Percentiles rank a stretch among this genome's conserved stretches.
phyloP scores from a whole-genome alignment of 345 rosid genomes.

The Citrus trifoliata region DNA sequence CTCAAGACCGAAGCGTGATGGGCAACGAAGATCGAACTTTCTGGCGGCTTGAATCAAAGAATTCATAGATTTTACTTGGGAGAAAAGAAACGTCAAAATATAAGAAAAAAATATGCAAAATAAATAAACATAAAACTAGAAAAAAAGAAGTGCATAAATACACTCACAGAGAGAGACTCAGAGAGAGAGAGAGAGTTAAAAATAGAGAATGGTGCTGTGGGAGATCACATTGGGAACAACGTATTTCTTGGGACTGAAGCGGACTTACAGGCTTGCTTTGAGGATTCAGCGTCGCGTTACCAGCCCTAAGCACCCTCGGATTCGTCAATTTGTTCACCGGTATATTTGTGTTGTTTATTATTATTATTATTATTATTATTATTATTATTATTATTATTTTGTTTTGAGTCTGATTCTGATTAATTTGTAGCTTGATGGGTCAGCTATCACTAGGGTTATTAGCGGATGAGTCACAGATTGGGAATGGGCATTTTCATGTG shows the following conservation, averaged over 20 bases:
- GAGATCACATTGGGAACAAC: slow-evolving; percentile 87
- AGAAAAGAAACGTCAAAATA: not conserved
- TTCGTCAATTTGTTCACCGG: slow-evolving; percentile 64
- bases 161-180: no score
- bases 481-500: no score
- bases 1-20: not conserved
- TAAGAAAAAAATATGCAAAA: not conserved
- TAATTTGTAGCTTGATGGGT: not conserved
- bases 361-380: no score
- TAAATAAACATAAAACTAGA: not conserved
- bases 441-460: not conserved
- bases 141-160: no score
- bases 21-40: slow-evolving; percentile 2
- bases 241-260: slow-evolving; percentile 77
- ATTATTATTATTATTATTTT: no score
- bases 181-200: not conserved
- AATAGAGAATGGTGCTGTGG: slow-evolving; percentile 83
- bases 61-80: not conserved
- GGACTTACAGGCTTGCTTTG: slow-evolving; percentile 70
- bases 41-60: slow-evolving; percentile 9
- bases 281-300: slow-evolving; percentile 66
- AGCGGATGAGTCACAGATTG: not conserved
- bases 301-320: slow-evolving; percentile 50
- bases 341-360: not conserved
- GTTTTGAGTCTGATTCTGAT: not conserved